phyloP scores from a whole-genome alignment of 1,139 yeast species.

The Taphrina betulina region DNA sequence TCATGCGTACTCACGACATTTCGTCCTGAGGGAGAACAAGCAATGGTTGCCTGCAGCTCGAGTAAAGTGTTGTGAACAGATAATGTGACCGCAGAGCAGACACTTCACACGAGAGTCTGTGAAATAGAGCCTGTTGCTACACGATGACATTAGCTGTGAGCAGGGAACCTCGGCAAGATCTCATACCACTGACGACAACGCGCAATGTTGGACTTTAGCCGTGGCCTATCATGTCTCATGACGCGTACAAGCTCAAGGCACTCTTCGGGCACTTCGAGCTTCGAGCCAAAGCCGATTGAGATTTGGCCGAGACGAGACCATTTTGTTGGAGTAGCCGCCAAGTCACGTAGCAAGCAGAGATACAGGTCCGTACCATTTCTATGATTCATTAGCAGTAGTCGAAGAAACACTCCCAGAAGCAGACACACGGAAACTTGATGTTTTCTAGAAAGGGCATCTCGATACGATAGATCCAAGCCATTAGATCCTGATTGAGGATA shows the following conservation, averaged over 20 bases:
- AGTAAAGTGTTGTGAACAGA: constrained; percentile 31
- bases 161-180: neutral
- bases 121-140: constrained; percentile 16
- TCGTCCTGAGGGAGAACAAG: constrained; percentile 7
- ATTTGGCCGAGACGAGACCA: constrained; percentile 11
- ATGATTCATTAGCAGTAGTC: no score
- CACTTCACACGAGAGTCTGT: constrained; percentile 25
- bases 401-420: neutral
- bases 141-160: neutral
- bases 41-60: constrained; percentile 26
- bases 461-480: constrained; percentile 22
- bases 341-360: constrained; percentile 17
- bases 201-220: constrained; percentile 25
- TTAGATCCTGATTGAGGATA: constrained; percentile 19
- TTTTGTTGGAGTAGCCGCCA: constrained; percentile 14
- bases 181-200: constrained; percentile 11
- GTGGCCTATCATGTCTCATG: constrained; percentile 4
- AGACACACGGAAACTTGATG: constrained; percentile 22
- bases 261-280: constrained; percentile 29
- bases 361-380: constrained; percentile 14
- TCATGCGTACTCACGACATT: constrained; percentile 15
- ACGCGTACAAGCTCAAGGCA: constrained; percentile 16
- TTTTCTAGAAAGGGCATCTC: constrained; percentile 19
- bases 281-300: constrained; percentile 30
- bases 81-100: constrained; percentile 5